Conservation (phyloP, 441 rosid species). For the Bocquillonia castaneifolia region DNA sequence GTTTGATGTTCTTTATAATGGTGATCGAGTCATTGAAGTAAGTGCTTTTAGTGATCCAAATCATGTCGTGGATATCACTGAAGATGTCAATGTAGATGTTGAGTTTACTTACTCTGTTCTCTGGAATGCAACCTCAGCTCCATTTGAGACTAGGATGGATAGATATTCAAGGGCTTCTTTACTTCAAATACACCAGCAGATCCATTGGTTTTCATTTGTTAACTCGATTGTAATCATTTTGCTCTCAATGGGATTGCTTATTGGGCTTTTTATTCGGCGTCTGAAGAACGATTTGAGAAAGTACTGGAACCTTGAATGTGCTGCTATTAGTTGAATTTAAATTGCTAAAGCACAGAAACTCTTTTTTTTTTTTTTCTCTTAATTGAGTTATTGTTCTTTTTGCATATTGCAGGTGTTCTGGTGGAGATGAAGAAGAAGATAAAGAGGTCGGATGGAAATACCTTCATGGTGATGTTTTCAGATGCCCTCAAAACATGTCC, state of each 20-base stretch:
- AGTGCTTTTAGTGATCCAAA: slow-evolving; percentile 60
- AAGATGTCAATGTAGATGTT: slow-evolving; percentile 50
- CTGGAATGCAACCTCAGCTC: slow-evolving; percentile 55
- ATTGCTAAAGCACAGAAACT: not conserved
- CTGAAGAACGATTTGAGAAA: slow-evolving; percentile 63
- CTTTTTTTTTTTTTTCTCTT: not conserved
- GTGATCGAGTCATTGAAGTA: slow-evolving; percentile 46
- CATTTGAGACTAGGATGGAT: slow-evolving; percentile 50
- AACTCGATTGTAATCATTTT: slow-evolving; percentile 48
- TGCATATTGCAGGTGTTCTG: slow-evolving; percentile 37
- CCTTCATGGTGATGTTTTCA: slow-evolving; percentile 66
- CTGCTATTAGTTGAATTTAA: slow-evolving; percentile 9
- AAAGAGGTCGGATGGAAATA: slow-evolving; percentile 76
- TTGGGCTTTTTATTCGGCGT: slow-evolving; percentile 48
- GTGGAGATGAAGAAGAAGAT: slow-evolving; percentile 72
- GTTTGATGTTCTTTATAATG: slow-evolving; percentile 62
- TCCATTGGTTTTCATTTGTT: slow-evolving; percentile 67
- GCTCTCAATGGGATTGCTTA: slow-evolving; percentile 56
- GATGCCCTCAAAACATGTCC: slow-evolving; percentile 54
- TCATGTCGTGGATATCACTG: slow-evolving; percentile 56
- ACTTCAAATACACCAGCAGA: slow-evolving; percentile 42
- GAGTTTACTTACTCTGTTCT: slow-evolving; percentile 67
- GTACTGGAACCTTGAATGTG: slow-evolving; percentile 31
- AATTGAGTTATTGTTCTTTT: slow-evolving; percentile 10
- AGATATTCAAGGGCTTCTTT: slow-evolving; percentile 52